phyloP scores from a whole-genome alignment of 352 stramenopile genomes.

The Globisporangium paddicum region DNA sequence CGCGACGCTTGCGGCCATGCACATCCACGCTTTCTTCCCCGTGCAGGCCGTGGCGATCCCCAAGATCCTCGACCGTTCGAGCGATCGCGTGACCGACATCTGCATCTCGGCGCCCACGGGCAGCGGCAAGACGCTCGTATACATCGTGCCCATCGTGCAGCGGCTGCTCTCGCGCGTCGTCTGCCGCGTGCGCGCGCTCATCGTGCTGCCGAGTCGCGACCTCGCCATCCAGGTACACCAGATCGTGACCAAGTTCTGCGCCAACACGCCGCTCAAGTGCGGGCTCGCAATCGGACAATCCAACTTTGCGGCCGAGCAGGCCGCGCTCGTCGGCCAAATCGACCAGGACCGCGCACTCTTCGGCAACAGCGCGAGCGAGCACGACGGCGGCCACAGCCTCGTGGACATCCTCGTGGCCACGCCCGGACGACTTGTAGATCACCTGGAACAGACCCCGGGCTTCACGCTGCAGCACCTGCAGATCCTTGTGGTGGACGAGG shows the following conservation, averaged over 20 bases:
- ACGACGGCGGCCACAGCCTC: slow-evolving; percentile 60
- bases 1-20: slow-evolving; percentile 30
- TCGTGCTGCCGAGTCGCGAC: slow-evolving; percentile 96
- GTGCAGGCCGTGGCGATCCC: slow-evolving; percentile 94
- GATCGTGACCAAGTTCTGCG: slow-evolving; percentile 59
- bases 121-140: slow-evolving; percentile 97
- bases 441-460: slow-evolving; percentile 95
- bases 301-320: slow-evolving; percentile 84
- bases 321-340: slow-evolving; percentile 48
- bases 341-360: slow-evolving; percentile 30
- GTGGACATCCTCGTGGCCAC: slow-evolving; percentile 98
- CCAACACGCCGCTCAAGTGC: slow-evolving; percentile 79
- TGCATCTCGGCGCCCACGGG: slow-evolving; percentile 97
- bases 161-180: slow-evolving; percentile 76
- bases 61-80: slow-evolving; percentile 84
- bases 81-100: slow-evolving; percentile 88
- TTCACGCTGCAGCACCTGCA: slow-evolving; percentile 97
- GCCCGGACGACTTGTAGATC: slow-evolving; percentile 95
- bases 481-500: slow-evolving; percentile 97
- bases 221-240: slow-evolving; percentile 90
- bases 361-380: slow-evolving; percentile 14
- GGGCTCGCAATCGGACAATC: slow-evolving; percentile 91
- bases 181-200: slow-evolving; percentile 90
- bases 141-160: slow-evolving; percentile 95
- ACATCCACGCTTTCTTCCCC: slow-evolving; percentile 91